A percentile compares a stretch with the other conserved stretches of the same genome.
These are phyloP conservation scores for Mortierella antarctica DNA, from an alignment of 192 early-diverging fungal genomes.

Conservation along the genomic window DNA sequence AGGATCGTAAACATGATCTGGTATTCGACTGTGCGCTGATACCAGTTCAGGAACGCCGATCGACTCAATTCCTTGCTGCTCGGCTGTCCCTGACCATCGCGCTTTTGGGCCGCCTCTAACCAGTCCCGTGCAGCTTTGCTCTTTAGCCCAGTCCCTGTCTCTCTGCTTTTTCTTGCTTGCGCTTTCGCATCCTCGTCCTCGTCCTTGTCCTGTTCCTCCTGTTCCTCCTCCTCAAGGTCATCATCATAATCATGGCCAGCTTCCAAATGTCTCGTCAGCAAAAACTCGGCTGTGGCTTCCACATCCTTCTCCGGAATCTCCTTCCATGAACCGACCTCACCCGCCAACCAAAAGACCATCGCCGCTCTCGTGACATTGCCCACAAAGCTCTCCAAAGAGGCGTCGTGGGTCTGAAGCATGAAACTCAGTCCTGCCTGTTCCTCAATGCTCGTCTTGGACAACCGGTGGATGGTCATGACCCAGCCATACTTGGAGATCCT, in stretches of 20 bases:
- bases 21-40: slow-evolving; percentile 44
- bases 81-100: slow-evolving; percentile 4
- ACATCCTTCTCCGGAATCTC: slow-evolving; percentile 31
- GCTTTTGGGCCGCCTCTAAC: slow-evolving; percentile 23
- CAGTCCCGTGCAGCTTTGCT: slow-evolving; percentile 31
- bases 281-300: slow-evolving; percentile 29
- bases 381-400: slow-evolving; percentile 45
- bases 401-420: slow-evolving; percentile 49
- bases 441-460: slow-evolving; percentile 44
- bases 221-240: slow-evolving; percentile 16
- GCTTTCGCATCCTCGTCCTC: neutral
- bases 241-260: neutral
- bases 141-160: neutral
- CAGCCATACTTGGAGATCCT: slow-evolving; percentile 50
- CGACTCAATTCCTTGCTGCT: slow-evolving; percentile 37
- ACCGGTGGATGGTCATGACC: slow-evolving; percentile 48
- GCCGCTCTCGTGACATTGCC: slow-evolving; percentile 38
- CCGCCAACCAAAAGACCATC: slow-evolving; percentile 50
- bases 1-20: slow-evolving; percentile 46
- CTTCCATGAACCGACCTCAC: slow-evolving; percentile 38
- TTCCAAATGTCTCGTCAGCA: slow-evolving; percentile 37
- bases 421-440: slow-evolving; percentile 46
- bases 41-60: slow-evolving; percentile 48
- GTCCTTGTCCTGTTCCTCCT: neutral
- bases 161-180: neutral